Percentiles rank a stretch among this genome's conserved stretches.
phyloP scores from a whole-genome alignment of 2,329 filamentous ascomycete genomes.

The Neodidymelliopsis sp. region DNA sequence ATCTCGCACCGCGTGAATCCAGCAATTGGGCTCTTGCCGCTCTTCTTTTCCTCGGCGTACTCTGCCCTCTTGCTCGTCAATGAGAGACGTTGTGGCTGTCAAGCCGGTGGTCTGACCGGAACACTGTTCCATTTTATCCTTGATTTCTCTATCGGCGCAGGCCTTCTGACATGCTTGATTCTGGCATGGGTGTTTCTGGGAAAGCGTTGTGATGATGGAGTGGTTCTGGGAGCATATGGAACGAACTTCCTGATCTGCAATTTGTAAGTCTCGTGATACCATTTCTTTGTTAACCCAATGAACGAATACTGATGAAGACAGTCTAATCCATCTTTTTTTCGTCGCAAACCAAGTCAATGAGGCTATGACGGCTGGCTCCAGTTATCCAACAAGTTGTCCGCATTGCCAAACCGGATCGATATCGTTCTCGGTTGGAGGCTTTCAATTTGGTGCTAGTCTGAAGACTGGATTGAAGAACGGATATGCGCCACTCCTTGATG shows the following conservation, averaged over 20 bases:
- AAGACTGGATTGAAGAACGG: constrained; percentile 12
- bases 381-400: constrained; percentile 31
- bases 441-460: constrained; percentile 9
- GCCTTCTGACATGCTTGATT: constrained; percentile 34
- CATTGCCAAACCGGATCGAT: constrained; percentile 35
- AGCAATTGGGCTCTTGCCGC: constrained; percentile 38
- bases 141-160: constrained; percentile 29
- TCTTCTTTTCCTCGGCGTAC: constrained; percentile 37
- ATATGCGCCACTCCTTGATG: constrained; percentile 33
- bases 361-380: constrained; percentile 18
- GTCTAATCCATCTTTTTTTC: constrained; percentile 37
- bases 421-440: constrained; percentile 11
- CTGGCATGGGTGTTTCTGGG: constrained; percentile 32
- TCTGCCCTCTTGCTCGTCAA: constrained; percentile 34
- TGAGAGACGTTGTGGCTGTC: constrained; percentile 35
- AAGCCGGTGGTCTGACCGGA: constrained; percentile 32
- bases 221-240: constrained; percentile 39
- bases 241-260: constrained; percentile 40
- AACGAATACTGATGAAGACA: constrained; percentile 9
- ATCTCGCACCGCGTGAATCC: constrained; percentile 31
- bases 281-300: no score
- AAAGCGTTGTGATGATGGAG: background rate
- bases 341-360: constrained; percentile 27
- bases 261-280: constrained; percentile 25
- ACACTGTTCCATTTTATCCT: constrained; percentile 36